Conservation (phyloP, 139 green algal species). For the Tetraselmis chui region DNA sequence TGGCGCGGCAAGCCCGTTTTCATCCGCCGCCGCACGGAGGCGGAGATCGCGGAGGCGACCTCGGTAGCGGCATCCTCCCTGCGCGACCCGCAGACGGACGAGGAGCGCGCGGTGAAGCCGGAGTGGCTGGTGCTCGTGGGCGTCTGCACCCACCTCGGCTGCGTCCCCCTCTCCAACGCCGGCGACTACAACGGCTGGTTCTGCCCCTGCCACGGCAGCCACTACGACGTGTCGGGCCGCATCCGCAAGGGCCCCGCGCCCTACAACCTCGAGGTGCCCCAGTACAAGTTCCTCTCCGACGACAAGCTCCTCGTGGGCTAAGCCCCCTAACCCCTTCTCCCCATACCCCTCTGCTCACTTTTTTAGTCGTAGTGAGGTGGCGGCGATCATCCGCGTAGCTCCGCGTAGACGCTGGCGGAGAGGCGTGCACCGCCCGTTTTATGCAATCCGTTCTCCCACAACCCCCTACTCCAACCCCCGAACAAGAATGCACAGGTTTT, state of each 20-base stretch:
- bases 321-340: neutral
- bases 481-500: too few species aligned
- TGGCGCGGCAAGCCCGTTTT: slow-evolving; percentile 99
- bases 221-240: slow-evolving; percentile 95
- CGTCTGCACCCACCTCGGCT: slow-evolving; percentile 98
- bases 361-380: too few species aligned
- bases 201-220: slow-evolving; percentile 89
- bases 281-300: slow-evolving; percentile 76
- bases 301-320: slow-evolving; percentile 65
- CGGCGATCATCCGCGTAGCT: too few species aligned
- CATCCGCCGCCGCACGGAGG: slow-evolving; percentile 78
- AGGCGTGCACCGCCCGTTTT: too few species aligned
- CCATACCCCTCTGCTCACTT: neutral
- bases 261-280: slow-evolving; percentile 94
- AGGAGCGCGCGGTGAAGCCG: slow-evolving; percentile 66
- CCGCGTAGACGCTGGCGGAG: too few species aligned
- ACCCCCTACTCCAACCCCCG: too few species aligned
- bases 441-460: too few species aligned
- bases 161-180: slow-evolving; percentile 93
- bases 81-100: slow-evolving; percentile 84
- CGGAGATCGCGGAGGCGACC: slow-evolving; percentile 75
- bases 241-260: slow-evolving; percentile 94
- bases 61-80: slow-evolving; percentile 67
- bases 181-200: slow-evolving; percentile 98
- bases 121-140: slow-evolving; percentile 97